These are phyloP conservation scores for Quercus tomentella DNA, from an alignment of 331 rosid species.

Conservation along the genomic window DNA sequence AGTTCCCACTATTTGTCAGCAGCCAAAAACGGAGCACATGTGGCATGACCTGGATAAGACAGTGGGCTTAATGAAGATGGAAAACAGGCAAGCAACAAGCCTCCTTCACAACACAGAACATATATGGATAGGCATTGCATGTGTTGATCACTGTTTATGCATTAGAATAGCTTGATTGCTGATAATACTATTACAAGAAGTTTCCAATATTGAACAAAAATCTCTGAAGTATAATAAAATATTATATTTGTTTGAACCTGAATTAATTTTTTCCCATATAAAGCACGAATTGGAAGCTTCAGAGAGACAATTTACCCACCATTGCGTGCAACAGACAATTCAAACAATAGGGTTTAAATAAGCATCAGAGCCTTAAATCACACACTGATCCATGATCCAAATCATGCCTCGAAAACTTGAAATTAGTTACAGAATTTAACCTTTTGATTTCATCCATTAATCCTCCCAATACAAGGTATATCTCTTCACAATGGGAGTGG, in stretches of 20 bases:
- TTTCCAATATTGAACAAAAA: neutral
- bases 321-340: neutral
- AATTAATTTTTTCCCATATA: neutral
- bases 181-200: neutral
- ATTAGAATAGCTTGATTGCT: too few species aligned
- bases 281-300: neutral
- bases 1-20: too few species aligned
- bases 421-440: conserved; percentile 18
- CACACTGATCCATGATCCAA: conserved; percentile 12
- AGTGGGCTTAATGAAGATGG: too few species aligned
- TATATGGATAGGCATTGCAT: too few species aligned
- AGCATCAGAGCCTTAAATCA: conserved; percentile 3
- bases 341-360: conserved; percentile 7
- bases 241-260: neutral
- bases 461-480: conserved; percentile 37
- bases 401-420: conserved; percentile 19
- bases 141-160: too few species aligned
- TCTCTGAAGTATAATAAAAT: neutral
- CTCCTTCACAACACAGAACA: too few species aligned
- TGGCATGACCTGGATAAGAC: too few species aligned
- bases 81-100: too few species aligned
- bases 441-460: conserved; percentile 44
- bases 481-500: conserved; percentile 42
- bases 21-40: too few species aligned
- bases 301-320: neutral